A percentile compares a stretch with the other conserved stretches of the same genome.
Evolutionary conservation across 2,329 filamentous ascomycete species (phyloP).

Genomic region (Elsinoe necatrix): DNA sequence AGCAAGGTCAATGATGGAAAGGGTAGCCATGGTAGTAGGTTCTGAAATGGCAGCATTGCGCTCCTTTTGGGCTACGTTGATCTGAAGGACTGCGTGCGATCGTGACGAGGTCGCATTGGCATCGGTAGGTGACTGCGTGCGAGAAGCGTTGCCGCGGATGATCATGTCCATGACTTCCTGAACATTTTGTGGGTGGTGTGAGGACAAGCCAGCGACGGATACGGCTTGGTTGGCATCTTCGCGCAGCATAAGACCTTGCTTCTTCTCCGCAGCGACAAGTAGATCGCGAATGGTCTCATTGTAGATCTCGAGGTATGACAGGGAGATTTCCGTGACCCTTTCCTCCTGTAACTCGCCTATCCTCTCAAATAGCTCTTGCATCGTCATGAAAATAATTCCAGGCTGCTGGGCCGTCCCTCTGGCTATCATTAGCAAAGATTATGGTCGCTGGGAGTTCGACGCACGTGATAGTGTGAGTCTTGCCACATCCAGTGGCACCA

Average conservation of each 20-base stretch:
- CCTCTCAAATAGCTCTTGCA: slow-evolving; percentile 97
- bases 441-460: slow-evolving; percentile 14
- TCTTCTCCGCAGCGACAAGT: slow-evolving; percentile 74
- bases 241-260: slow-evolving; percentile 78
- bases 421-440: slow-evolving; percentile 21
- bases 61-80: slow-evolving; percentile 91
- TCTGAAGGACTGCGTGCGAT: slow-evolving; percentile 93
- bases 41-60: slow-evolving; percentile 87
- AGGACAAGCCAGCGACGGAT: slow-evolving; percentile 81
- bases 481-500: slow-evolving; percentile 93
- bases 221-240: slow-evolving; percentile 93
- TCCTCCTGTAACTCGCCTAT: slow-evolving; percentile 79
- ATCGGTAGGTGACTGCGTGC: slow-evolving; percentile 93
- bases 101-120: slow-evolving; percentile 96
- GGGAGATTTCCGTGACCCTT: slow-evolving; percentile 79
- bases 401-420: slow-evolving; percentile 77
- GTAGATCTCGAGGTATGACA: slow-evolving; percentile 97
- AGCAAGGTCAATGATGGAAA: slow-evolving; percentile 96
- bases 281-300: slow-evolving; percentile 97
- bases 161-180: slow-evolving; percentile 99
- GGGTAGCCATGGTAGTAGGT: slow-evolving; percentile 93
- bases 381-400: slow-evolving; percentile 96
- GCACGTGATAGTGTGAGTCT: slow-evolving; percentile 83
- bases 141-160: slow-evolving; percentile 83
- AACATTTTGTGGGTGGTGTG: slow-evolving; percentile 77